These are phyloP conservation scores for Thyridium curvatum DNA, from an alignment of 2,329 filamentous ascomycete species.

Conservation along the genomic window DNA sequence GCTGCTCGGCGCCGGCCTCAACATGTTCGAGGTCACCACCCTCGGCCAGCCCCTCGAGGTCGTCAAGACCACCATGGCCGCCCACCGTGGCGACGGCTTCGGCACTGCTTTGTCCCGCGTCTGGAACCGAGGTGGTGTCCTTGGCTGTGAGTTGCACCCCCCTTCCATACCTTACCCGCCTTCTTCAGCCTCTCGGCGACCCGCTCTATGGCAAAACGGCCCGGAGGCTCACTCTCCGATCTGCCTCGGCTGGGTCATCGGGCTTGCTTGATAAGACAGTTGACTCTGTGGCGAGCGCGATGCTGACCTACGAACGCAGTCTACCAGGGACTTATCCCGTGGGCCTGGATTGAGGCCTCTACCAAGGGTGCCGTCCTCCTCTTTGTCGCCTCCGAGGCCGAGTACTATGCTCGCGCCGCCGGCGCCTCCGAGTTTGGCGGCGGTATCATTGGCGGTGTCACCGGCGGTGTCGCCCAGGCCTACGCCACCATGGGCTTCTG, in stretches of 20 bases:
- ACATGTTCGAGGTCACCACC: conserved; percentile 82
- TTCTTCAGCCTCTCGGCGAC: background rate
- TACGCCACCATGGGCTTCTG: conserved; percentile 99
- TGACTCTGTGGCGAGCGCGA: no score
- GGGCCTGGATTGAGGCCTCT: conserved; percentile 99
- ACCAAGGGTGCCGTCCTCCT: conserved; percentile 98
- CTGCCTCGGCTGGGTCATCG: background rate
- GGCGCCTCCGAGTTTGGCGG: conserved; percentile 83
- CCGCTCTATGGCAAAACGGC: background rate
- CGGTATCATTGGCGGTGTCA: conserved; percentile 87
- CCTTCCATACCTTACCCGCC: background rate
- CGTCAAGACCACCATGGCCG: conserved; percentile 99
- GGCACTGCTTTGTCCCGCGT: conserved; percentile 73
- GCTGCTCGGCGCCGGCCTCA: conserved; percentile 87
- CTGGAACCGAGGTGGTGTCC: conserved; percentile 86
- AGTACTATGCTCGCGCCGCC: conserved; percentile 81
- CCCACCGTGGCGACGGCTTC: conserved; percentile 88
- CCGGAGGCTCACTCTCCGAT: no score
- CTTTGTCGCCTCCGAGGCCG: conserved; percentile 97
- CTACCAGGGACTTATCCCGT: conserved; percentile 98
- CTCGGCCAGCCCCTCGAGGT: conserved; percentile 85
- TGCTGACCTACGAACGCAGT: no score
- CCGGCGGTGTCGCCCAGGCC: conserved; percentile 91
- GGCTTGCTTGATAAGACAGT: background rate
- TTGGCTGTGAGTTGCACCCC: conserved; percentile 75